phyloP scores from a whole-genome alignment of 1,284 basidiomycete species.

The Phellinidium pouzarii region DNA sequence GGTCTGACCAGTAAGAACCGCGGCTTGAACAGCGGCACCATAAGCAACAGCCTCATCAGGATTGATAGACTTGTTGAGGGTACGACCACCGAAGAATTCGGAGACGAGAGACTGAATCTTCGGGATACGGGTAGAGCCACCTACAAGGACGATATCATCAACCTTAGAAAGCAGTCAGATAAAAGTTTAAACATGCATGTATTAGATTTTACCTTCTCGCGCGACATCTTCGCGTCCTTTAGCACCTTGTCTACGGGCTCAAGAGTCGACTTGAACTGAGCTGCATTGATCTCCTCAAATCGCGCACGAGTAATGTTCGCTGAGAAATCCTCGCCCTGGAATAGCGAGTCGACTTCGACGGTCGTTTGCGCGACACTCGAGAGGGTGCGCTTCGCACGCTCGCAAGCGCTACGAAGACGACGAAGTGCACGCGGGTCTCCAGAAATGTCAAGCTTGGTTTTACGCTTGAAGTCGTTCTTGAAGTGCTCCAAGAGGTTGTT shows the following conservation, averaged over 20 bases:
- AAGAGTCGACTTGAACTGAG: slow-evolving; percentile 92
- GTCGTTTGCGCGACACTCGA: slow-evolving; percentile 98
- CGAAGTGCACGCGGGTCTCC: slow-evolving; percentile 93
- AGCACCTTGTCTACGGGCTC: slow-evolving; percentile 99
- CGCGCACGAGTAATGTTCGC: slow-evolving; percentile 97
- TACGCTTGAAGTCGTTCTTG: slow-evolving; percentile 98
- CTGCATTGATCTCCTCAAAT: slow-evolving; percentile 98
- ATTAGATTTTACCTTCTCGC: slow-evolving; percentile 60
- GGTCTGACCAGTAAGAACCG: slow-evolving; percentile 92
- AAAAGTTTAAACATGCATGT: slow-evolving; percentile 2
- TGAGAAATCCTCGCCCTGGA: slow-evolving; percentile 93
- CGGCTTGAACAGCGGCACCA: slow-evolving; percentile 96
- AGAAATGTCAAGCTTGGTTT: slow-evolving; percentile 95
- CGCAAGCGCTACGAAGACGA: slow-evolving; percentile 93
- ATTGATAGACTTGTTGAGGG: slow-evolving; percentile 98
- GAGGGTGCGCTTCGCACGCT: slow-evolving; percentile 98
- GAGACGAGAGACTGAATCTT: slow-evolving; percentile 98
- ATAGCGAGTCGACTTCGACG: slow-evolving; percentile 98
- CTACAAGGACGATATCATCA: slow-evolving; percentile 98
- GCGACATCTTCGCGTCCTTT: slow-evolving; percentile 97
- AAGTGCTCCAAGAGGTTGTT: slow-evolving; percentile 97
- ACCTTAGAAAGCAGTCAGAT: slow-evolving; percentile 37
- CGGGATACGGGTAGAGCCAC: slow-evolving; percentile 99
- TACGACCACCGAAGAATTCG: slow-evolving; percentile 95
- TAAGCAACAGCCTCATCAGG: slow-evolving; percentile 94